These are phyloP conservation scores for Sporothrix luriei DNA, from an alignment of 2,329 filamentous ascomycete species.

Conservation along the genomic window DNA sequence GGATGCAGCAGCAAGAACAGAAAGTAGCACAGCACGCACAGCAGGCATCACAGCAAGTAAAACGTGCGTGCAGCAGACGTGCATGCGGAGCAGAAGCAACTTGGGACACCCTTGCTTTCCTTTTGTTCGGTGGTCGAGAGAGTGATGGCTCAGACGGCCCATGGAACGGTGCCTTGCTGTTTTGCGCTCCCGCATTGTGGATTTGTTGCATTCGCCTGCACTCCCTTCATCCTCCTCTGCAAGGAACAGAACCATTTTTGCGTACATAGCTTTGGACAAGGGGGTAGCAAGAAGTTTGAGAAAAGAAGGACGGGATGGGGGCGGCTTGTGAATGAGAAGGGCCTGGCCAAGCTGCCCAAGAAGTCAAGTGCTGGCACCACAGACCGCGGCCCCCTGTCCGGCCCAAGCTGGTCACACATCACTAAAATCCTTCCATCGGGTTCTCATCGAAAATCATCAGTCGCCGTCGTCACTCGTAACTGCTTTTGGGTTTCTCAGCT, in stretches of 20 bases:
- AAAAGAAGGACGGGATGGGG: not conserved
- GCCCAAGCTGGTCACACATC: not conserved
- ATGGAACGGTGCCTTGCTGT: slow-evolving; percentile 4
- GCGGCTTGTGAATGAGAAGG: not conserved
- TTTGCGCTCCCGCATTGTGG: slow-evolving; percentile 6
- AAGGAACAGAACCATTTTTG: slow-evolving; percentile 16
- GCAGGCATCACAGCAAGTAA: not conserved
- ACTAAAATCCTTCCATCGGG: slow-evolving; percentile 5
- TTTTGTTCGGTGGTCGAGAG: not conserved
- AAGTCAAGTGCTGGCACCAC: slow-evolving; percentile 23
- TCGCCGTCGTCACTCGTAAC: not conserved
- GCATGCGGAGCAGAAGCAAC: not conserved
- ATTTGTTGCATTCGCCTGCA: not conserved
- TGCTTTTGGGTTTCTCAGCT: not conserved
- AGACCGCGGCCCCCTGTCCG: slow-evolving; percentile 9
- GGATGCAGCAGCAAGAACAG: not conserved
- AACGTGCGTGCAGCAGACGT: not conserved
- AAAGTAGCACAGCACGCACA: not conserved
- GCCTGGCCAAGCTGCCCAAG: not conserved
- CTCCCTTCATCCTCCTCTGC: slow-evolving; percentile 16
- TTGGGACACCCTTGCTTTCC: not conserved
- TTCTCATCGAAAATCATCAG: not conserved
- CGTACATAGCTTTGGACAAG: not conserved
- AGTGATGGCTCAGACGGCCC: not conserved
- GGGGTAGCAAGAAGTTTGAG: not conserved